These are phyloP conservation scores for Stephanodiscus minutulus DNA, from an alignment of 108 stramenopile species.

Conservation along the genomic window DNA sequence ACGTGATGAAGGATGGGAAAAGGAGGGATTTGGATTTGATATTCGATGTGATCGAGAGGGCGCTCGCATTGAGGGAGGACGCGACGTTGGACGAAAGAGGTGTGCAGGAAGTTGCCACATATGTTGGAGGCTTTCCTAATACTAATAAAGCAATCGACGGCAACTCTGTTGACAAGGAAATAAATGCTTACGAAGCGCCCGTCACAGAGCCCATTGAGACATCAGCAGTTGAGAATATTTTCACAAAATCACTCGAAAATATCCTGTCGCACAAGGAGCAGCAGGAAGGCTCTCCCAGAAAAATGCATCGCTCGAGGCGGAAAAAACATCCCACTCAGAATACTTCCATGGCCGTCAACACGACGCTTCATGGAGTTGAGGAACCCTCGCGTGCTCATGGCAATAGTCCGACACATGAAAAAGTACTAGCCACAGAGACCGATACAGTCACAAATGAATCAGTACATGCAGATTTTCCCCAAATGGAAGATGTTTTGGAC, in stretches of 20 bases:
- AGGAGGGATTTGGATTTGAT: slow-evolving; percentile 34
- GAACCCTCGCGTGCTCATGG: not conserved
- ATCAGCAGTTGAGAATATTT: not conserved
- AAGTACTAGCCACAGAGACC: not conserved
- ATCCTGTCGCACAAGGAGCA: not conserved
- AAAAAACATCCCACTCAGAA: slow-evolving; percentile 21
- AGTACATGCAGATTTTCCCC: slow-evolving; percentile 2
- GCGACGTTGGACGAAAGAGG: slow-evolving; percentile 21
- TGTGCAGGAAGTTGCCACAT: slow-evolving; percentile 38
- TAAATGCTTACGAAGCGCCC: not conserved
- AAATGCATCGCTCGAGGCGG: slow-evolving; percentile 20
- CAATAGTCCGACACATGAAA: not conserved
- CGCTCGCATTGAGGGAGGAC: slow-evolving; percentile 42
- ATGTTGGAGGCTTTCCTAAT: not conserved
- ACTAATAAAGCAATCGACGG: not conserved
- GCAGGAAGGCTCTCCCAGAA: not conserved
- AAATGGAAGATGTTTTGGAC: slow-evolving; percentile 15
- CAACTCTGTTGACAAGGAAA: slow-evolving; percentile 3
- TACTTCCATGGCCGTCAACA: not conserved
- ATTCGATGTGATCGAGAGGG: slow-evolving; percentile 47
- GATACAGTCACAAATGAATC: not conserved
- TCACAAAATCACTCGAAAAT: slow-evolving; percentile 25
- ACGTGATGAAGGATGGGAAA: slow-evolving; percentile 31
- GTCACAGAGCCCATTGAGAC: not conserved
- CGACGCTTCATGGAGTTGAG: not conserved